Evolutionary conservation across 371 early-diverging fungal genomes (phyloP), one percentile per base, ranked within the genome.

Genomic region (Mucor lusitanicus): DNA sequence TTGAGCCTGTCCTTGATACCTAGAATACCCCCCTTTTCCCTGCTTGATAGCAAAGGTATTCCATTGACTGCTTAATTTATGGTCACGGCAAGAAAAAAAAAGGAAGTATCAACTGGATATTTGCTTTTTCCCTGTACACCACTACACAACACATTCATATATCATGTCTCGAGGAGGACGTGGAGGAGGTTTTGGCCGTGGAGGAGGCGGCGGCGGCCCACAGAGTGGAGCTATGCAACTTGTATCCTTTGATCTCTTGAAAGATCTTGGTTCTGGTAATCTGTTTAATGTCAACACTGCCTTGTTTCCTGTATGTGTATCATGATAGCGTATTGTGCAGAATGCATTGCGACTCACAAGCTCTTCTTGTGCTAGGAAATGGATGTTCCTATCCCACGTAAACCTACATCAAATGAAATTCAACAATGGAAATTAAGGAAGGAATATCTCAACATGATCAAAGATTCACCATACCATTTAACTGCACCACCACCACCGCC

Each of bases 331-430:
- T 57, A 37, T 32, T 54, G 25, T 25, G 2, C 17, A 6, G 27
- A 30, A 15, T 15, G 28, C 15, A 25, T 35, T 19, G 6, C n/a
- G 3, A 23, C 23, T 25, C 1, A 50, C 23, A 21, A 9, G 23
- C 46, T 17, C 25, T 53, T 30, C 30, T 30, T 30, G 3, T 30
- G 7, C 8, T 68, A 83, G 83, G 74, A 77, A 68, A 76, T 79
- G 72, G 79, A 79, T 61, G 74, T 80, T 0, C 81, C 81, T 37
- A 74, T 81, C 63, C 79, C 78, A n/a, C 77, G 79, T 32, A 81
- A 81, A 61, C 74, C 83, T 11, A 75, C 71, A 2, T 60, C 72
- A 17, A 68, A 68, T 32, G 83, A 83, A 71, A 32, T 65, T 37
- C 65, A 64, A 30, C 73, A 77, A 59, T 74, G 74, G 71, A 72